Conservation (phyloP, 495 filamentous ascomycete species). For the Neurospora sp. region DNA sequence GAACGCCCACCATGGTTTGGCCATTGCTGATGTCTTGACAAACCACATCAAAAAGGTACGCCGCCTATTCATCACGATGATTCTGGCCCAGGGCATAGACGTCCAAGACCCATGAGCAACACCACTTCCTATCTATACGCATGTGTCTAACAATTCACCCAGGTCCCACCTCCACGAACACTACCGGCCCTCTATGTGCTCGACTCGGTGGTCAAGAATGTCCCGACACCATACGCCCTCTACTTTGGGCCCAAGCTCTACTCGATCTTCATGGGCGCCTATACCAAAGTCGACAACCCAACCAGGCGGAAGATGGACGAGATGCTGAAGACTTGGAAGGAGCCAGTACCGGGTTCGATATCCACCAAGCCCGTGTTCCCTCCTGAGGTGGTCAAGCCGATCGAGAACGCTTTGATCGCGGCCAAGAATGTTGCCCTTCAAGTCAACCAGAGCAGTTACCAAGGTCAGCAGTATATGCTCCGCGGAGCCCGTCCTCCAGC, state of each 20-base stretch:
- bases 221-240: conserved; percentile 91
- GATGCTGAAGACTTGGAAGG: conserved; percentile 97
- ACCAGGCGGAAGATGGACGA: conserved; percentile 89
- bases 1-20: conserved; percentile 86
- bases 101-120: neutral
- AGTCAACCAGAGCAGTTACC: conserved; percentile 55
- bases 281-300: conserved; percentile 68
- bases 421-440: conserved; percentile 67
- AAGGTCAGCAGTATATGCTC: conserved; percentile 53
- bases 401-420: conserved; percentile 89
- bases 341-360: conserved; percentile 84
- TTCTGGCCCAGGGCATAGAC: neutral
- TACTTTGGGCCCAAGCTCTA: conserved; percentile 89
- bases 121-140: neutral
- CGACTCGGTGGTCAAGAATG: conserved; percentile 97
- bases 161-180: conserved; percentile 80
- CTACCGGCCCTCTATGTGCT: conserved; percentile 94
- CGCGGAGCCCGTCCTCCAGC: conserved; percentile 44
- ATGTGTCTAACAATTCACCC: conserved; percentile 13
- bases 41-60: conserved; percentile 91
- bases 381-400: conserved; percentile 69
- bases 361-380: conserved; percentile 84
- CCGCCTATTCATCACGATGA: conserved; percentile 8
- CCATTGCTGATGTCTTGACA: conserved; percentile 79
- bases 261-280: conserved; percentile 91